Evolutionary conservation across 2,329 filamentous ascomycete genomes (phyloP).

Genomic region (Leptographium radiaticola): DNA sequence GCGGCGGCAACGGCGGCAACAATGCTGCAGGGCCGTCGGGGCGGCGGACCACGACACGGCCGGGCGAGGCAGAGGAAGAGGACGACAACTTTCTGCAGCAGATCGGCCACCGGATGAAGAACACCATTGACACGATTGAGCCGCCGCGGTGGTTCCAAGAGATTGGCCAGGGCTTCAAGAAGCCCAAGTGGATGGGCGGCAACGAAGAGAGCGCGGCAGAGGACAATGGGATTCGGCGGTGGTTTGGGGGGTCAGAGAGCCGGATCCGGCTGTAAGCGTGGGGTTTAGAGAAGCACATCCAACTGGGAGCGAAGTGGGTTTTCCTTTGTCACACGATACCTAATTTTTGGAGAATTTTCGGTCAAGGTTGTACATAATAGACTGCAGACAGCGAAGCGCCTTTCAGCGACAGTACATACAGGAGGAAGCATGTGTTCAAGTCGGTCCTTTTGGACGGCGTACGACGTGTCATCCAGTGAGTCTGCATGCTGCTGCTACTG

Average conservation of each 20-base stretch:
- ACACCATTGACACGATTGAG: slow-evolving; percentile 77
- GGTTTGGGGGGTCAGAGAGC: slow-evolving; percentile 39
- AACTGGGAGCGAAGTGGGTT: neutral
- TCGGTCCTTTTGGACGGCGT: too few relatives aligned
- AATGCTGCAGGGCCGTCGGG: too few relatives aligned
- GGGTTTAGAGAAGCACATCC: neutral
- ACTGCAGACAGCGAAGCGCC: neutral
- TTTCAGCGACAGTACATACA: too few relatives aligned
- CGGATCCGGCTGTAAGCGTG: slow-evolving; percentile 17
- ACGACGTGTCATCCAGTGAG: too few relatives aligned
- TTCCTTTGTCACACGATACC: neutral
- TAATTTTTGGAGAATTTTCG: neutral
- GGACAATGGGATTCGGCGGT: slow-evolving; percentile 32
- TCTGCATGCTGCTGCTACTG: too few relatives aligned
- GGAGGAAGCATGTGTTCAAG: neutral
- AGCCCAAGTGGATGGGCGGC: slow-evolving; percentile 69
- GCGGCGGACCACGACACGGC: neutral
- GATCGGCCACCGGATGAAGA: slow-evolving; percentile 74
- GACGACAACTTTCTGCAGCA: slow-evolving; percentile 75
- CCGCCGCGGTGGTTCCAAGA: slow-evolving; percentile 73
- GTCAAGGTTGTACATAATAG: neutral
- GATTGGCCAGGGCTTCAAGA: slow-evolving; percentile 54
- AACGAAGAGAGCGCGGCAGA: slow-evolving; percentile 26
- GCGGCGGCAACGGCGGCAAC: slow-evolving; percentile 11
- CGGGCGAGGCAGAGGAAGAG: slow-evolving; percentile 39